Base-by-base conservation (phyloP, 1,139 yeast genomes). In the Blastobotrys illinoisensis region DNA sequence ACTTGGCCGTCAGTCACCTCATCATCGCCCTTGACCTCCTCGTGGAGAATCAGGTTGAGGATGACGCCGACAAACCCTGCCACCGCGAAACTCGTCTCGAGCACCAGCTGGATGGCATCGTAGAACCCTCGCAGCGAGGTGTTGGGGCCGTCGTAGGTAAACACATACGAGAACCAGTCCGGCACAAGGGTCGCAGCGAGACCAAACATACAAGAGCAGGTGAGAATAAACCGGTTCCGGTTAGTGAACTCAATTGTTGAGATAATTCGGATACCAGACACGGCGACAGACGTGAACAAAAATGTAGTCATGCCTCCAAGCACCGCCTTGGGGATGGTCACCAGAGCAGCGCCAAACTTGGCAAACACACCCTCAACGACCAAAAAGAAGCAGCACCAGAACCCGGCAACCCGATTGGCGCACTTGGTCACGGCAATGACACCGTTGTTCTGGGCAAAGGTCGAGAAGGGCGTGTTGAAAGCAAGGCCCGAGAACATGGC, bases 291-390 rank as follows among this genome's bases (percentile, higher is more conserved):
- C 40, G 91, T 81, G 78, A 88, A 90, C 57, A 90, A 75, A 75
- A 89, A 90, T 4, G 96, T 79, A 28, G 96, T 89, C 96, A 89
- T 88, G 59, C 97, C 97, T 54, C 97, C 97, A 57, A 89, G 77
- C 23, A 89, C 93, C 0, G 96, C 79, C 58, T 78, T 79, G 48
- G 97, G 97, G 65, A 90, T 90, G 36, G 96, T 80, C 36, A 85
- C 88, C 57, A 90, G 77, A 28, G 95, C 91, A 24, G 95, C 96
- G 20, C 96, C 93, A 71, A 90, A 88, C 72, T 89, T 89, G 63
- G 95, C 78, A 67, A 90, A 87, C 44, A 89, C 72, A 46, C 97
- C 97, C 95, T 89, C 88, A 56, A 90, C 67, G 52, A 89, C 67
- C 65, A 90, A 74, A 74, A 87, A 86, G 73, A 86, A 83, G 63